Percentiles rank a stretch among this genome's conserved stretches.
Conservation (phyloP, 495 filamentous ascomycete genomes). For the Penicillium herquei region DNA sequence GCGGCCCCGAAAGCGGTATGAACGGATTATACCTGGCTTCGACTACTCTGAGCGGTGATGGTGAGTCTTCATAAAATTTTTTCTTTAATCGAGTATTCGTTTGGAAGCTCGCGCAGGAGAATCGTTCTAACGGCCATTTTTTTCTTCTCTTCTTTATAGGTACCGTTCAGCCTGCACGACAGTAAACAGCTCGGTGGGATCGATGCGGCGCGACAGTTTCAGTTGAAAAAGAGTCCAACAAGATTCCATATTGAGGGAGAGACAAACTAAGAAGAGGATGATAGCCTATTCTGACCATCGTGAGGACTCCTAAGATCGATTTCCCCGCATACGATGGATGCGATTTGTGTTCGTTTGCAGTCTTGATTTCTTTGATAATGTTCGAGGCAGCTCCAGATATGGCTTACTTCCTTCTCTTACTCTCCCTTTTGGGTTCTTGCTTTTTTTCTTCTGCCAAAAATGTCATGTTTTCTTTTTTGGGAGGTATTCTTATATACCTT, state of each 20-base stretch:
- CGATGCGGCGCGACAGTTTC: slow-evolving; percentile 10
- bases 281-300: slow-evolving; percentile 11
- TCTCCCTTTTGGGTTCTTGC: not conserved
- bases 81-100: too few relatives aligned
- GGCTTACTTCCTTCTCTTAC: not conserved
- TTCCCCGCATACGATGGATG: slow-evolving; percentile 6
- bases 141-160: slow-evolving; percentile 22
- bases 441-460: not conserved
- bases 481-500: not conserved
- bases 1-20: slow-evolving; percentile 43
- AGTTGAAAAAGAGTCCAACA: slow-evolving; percentile 14
- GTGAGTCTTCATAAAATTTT: slow-evolving; percentile 23
- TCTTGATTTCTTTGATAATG: not conserved
- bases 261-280: not conserved
- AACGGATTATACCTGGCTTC: slow-evolving; percentile 49
- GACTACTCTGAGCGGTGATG: slow-evolving; percentile 46
- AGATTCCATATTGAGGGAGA: not conserved
- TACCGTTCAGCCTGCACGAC: slow-evolving; percentile 45
- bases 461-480: not conserved
- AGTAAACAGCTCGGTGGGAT: slow-evolving; percentile 29
- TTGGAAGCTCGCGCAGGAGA: too few relatives aligned
- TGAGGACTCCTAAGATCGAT: slow-evolving; percentile 1
- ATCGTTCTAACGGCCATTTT: not conserved
- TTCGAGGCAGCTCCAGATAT: slow-evolving; percentile 11
- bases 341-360: slow-evolving; percentile 10